phyloP scores from a whole-genome alignment of 2,329 filamentous ascomycete genomes.

The Trichophyton verrucosum region DNA sequence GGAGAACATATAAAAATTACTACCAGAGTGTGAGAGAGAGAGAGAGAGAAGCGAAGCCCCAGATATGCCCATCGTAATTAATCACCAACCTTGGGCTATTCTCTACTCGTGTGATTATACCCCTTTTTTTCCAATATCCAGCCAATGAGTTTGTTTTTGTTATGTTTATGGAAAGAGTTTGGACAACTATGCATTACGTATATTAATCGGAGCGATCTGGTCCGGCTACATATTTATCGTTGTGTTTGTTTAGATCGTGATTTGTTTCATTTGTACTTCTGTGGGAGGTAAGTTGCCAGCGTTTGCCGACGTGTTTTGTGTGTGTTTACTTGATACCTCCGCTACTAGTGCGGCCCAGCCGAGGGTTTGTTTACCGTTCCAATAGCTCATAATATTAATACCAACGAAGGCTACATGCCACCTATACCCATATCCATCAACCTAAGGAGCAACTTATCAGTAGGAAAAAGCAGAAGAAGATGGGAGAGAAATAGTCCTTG shows the following conservation, averaged over 20 bases:
- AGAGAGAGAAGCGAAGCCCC: not conserved
- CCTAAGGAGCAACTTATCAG: not conserved
- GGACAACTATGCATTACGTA: not conserved
- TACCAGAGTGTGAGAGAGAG: too few relatives aligned
- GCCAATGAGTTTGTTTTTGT: not conserved
- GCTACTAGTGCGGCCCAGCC: not conserved
- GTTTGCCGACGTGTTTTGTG: not conserved
- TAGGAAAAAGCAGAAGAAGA: not conserved
- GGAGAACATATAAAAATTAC: not conserved
- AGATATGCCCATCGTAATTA: not conserved
- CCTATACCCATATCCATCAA: not conserved
- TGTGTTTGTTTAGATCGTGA: not conserved
- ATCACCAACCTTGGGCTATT: not conserved
- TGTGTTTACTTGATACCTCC: not conserved
- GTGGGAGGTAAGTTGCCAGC: not conserved
- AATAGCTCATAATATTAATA: not conserved
- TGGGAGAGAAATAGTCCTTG: not conserved
- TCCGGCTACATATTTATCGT: not conserved
- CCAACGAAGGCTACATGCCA: not conserved
- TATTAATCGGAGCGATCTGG: not conserved
- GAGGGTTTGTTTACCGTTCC: not conserved
- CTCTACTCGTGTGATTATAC: not conserved
- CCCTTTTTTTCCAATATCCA: not conserved
- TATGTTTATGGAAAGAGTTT: not conserved
- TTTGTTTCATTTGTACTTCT: not conserved